Evolutionary conservation across 2,329 filamentous ascomycete genomes (phyloP).

Genomic region (Exophiala mesophila): DNA sequence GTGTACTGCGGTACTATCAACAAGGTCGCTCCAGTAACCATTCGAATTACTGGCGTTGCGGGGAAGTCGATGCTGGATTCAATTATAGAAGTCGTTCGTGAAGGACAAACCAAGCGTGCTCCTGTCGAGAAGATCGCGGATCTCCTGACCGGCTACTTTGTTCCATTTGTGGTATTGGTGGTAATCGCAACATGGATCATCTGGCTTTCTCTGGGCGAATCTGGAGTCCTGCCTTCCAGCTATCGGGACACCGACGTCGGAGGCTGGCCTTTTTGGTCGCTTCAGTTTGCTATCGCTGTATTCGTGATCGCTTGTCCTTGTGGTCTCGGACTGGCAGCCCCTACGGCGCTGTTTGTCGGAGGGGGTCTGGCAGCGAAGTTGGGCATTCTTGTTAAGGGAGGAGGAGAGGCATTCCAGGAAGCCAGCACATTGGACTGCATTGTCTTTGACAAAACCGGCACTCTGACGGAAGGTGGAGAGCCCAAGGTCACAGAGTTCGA

Average conservation of each 20-base stretch:
- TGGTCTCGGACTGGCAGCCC: conserved; percentile 74
- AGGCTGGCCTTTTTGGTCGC: conserved; percentile 49
- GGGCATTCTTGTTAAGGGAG: conserved; percentile 77
- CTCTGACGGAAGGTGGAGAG: conserved; percentile 61
- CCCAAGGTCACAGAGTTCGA: conserved; percentile 52
- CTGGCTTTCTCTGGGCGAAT: conserved; percentile 44
- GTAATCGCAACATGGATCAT: conserved; percentile 44
- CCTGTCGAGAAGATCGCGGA: conserved; percentile 46
- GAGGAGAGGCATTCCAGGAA: conserved; percentile 80
- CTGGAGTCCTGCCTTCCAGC: conserved; percentile 42
- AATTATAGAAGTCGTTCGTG: conserved; percentile 46
- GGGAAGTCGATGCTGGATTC: conserved; percentile 48
- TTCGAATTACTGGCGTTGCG: conserved; percentile 40
- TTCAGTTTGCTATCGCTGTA: conserved; percentile 72
- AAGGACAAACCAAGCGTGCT: conserved; percentile 46
- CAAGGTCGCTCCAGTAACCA: conserved; percentile 40
- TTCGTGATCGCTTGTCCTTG: conserved; percentile 86
- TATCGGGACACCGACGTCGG: conserved; percentile 48
- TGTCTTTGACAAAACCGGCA: conserved; percentile 87
- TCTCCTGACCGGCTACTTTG: conserved; percentile 45
- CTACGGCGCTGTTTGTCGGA: conserved; percentile 78
- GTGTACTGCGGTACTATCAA: conserved; percentile 47
- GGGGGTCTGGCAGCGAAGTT: conserved; percentile 72
- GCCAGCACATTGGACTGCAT: conserved; percentile 72
- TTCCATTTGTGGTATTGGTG: conserved; percentile 45